Conservation (phyloP, 208 protist genomes). For the Acanthamoeba castellanii region DNA sequence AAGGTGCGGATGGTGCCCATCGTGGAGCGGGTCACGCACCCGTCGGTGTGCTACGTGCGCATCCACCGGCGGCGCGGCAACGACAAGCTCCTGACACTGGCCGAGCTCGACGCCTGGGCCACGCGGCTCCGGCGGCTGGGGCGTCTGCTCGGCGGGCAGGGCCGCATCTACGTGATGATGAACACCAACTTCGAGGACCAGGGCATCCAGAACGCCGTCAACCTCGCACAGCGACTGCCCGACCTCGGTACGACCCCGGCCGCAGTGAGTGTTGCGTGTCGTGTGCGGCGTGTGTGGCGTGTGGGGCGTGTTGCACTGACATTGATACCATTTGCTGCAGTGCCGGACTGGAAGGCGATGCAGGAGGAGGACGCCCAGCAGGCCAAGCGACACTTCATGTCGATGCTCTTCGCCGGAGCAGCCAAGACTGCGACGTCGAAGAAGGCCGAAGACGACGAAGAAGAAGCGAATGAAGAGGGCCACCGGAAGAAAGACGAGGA, state of each 20-base stretch:
- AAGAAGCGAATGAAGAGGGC: neutral
- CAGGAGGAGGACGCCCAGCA: conserved; percentile 47
- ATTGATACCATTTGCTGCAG: neutral
- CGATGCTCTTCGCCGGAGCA: conserved; percentile 13
- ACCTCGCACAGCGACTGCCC: conserved; percentile 18
- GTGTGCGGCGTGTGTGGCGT: neutral
- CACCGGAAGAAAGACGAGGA: neutral
- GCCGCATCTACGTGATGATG: conserved; percentile 54
- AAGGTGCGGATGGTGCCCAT: conserved; percentile 67
- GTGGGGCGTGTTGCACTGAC: neutral
- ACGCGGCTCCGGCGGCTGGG: neutral
- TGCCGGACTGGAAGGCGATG: conserved; percentile 44
- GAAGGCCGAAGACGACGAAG: neutral
- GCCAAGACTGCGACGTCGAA: neutral
- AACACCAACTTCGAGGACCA: conserved; percentile 74
- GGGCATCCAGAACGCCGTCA: conserved; percentile 65
- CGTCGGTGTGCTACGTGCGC: conserved; percentile 40
- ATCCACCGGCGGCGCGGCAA: conserved; percentile 52
- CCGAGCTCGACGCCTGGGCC: conserved; percentile 50
- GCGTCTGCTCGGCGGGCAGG: neutral
- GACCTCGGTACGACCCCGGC: conserved; percentile 8
- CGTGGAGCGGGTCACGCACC: conserved; percentile 8
- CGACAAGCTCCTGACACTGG: conserved; percentile 15
- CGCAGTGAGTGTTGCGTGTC: neutral
- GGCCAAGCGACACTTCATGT: conserved; percentile 55